These are phyloP conservation scores for Exsudoporus frostii DNA, from an alignment of 768 basidiomycete genomes.

Conservation along the genomic window DNA sequence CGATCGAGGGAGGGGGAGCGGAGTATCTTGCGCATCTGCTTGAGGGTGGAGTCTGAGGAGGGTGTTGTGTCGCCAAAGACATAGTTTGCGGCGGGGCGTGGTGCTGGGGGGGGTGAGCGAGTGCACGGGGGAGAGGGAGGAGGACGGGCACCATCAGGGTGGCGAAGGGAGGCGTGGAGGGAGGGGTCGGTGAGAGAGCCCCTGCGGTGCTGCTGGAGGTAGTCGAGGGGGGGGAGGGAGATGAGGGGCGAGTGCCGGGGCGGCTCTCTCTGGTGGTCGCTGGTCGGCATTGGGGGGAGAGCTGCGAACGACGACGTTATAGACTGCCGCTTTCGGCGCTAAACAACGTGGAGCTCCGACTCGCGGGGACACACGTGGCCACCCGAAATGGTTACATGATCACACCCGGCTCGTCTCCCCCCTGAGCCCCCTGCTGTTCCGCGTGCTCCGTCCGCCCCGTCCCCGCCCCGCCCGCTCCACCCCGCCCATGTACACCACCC, in stretches of 20 bases:
- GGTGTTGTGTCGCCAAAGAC: slow-evolving; percentile 55
- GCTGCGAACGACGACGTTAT: slow-evolving; percentile 31
- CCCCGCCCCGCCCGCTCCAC: slow-evolving; percentile 3
- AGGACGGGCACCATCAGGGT: slow-evolving; percentile 21
- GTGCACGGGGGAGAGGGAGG: neutral
- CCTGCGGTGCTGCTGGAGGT: slow-evolving; percentile 75
- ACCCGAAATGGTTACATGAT: slow-evolving; percentile 25
- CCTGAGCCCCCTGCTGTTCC: slow-evolving; percentile 63
- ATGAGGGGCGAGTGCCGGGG: slow-evolving; percentile 54
- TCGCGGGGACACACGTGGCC: slow-evolving; percentile 31
- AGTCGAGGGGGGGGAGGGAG: slow-evolving; percentile 73
- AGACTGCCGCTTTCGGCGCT: slow-evolving; percentile 26
- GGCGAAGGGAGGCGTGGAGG: slow-evolving; percentile 50
- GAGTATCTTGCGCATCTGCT: slow-evolving; percentile 52
- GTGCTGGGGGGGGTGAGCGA: slow-evolving; percentile 36
- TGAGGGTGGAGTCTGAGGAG: slow-evolving; percentile 37
- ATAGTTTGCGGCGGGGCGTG: slow-evolving; percentile 64
- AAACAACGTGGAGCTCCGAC: slow-evolving; percentile 29
- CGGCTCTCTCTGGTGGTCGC: slow-evolving; percentile 29
- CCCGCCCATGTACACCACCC: slow-evolving; percentile 59
- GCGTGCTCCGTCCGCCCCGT: slow-evolving; percentile 44
- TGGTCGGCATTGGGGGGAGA: slow-evolving; percentile 1
- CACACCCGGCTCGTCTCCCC: no score
- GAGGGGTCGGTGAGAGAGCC: slow-evolving; percentile 84
- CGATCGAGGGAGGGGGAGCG: slow-evolving; percentile 55